phyloP scores from a whole-genome alignment of 148 eudicot species.

The Dysphania ambrosioides region DNA sequence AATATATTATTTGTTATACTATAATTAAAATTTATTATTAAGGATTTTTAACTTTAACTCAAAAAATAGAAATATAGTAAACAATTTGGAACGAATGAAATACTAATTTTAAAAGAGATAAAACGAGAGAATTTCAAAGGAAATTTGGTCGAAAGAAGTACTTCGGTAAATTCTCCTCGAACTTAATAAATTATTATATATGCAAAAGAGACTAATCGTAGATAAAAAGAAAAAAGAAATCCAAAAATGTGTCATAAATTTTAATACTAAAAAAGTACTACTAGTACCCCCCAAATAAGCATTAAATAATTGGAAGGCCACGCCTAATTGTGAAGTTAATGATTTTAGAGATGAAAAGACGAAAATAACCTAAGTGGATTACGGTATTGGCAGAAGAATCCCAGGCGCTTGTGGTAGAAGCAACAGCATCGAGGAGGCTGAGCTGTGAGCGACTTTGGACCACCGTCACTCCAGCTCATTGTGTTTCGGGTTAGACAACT shows the following conservation, averaged over 20 bases:
- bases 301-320: slow-evolving; percentile 3
- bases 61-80: too few relatives aligned
- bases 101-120: too few relatives aligned
- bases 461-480: slow-evolving; percentile 45
- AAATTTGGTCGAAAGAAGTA: too few relatives aligned
- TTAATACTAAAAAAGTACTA: too few relatives aligned
- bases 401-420: slow-evolving; percentile 37
- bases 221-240: too few relatives aligned
- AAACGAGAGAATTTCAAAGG: too few relatives aligned
- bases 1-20: too few relatives aligned
- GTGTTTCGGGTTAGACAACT: slow-evolving; percentile 3
- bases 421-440: slow-evolving; percentile 19
- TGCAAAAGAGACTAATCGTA: not conserved
- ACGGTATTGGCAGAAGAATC: slow-evolving; percentile 19
- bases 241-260: not conserved
- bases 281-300: not conserved
- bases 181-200: not conserved
- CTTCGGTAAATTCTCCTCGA: not conserved
- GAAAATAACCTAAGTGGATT: not conserved
- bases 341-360: not conserved
- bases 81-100: too few relatives aligned
- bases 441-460: slow-evolving; percentile 43
- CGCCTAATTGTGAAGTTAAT: too few relatives aligned
- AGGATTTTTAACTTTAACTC: too few relatives aligned
- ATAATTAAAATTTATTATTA: too few relatives aligned